Evolutionary conservation across 2,329 filamentous ascomycete genomes (phyloP), one percentile per base, ranked within the genome.

Genomic region (Kalaharituber pfeilii): DNA sequence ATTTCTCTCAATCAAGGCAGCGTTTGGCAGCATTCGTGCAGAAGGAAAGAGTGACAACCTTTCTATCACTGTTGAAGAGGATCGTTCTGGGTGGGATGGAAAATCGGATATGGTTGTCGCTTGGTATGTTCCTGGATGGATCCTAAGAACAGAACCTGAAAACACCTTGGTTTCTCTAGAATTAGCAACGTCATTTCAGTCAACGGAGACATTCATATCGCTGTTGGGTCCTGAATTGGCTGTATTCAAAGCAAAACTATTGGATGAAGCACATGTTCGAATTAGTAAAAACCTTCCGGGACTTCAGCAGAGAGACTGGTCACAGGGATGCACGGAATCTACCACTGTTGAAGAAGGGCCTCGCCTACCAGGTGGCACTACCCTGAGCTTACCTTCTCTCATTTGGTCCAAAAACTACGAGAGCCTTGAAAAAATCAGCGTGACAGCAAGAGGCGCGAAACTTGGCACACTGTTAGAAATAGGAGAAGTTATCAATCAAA

Each of bases 71-170:
- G 52, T 62, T 15, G 26, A 54, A 13, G 57, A 63, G 45, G 57
- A 61, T 45, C 33, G 33, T 9, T 22, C 36, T 5, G 57, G 59
- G 22, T 62, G 60, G 60, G 9, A 50, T 7, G 61, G 61, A 24
- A 51, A 39, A 11, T 55, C 54, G 11, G 45, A 55, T 24, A 51
- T 62, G 27, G 26, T 62, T n/a, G 22, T 61, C 15, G 57, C 55
- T 28, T 61, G 60, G 27, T 54, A 57, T 53, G 56, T 59, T 26
- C 61, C 60, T 9, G 51, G 60, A 5, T 60, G 57, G 57, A 54
- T 52, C 9, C 24, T 62, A n/a, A 49, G 62, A 26, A 45, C 20
- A 22, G 15, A 52, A 25, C 57, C 57, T 39, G 29, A 54, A 28
- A 51, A 58, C 11, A 53, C 45, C 15, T 18, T 51, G 7, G 52